phyloP scores from a whole-genome alignment of 768 basidiomycete species.

The Lentinula sp. region DNA sequence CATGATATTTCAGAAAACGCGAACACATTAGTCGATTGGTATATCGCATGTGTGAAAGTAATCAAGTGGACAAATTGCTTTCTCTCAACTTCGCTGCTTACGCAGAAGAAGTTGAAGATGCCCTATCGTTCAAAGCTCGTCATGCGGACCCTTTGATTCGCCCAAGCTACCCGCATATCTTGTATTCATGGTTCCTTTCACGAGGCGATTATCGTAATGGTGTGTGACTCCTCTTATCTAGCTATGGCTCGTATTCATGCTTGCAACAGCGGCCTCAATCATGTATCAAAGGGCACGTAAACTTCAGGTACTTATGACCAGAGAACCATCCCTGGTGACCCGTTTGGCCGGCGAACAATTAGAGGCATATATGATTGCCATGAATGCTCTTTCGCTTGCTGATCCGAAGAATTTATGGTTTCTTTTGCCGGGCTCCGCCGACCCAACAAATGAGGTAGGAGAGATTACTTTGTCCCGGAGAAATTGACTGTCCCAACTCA shows the following conservation, averaged over 20 bases:
- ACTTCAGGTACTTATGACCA: constrained; percentile 49
- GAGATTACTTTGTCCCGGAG: constrained; percentile 11
- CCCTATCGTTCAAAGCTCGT: constrained; percentile 87
- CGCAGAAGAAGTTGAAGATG: constrained; percentile 81
- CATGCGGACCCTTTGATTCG: constrained; percentile 84
- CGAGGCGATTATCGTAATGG: constrained; percentile 90
- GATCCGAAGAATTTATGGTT: constrained; percentile 84
- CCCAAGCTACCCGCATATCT: constrained; percentile 83
- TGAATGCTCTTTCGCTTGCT: constrained; percentile 82
- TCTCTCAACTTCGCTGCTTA: constrained; percentile 81
- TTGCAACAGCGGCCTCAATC: constrained; percentile 64
- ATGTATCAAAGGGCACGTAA: constrained; percentile 93
- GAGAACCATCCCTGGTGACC: constrained; percentile 31
- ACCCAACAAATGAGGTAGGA: constrained; percentile 43
- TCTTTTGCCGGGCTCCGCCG: constrained; percentile 50
- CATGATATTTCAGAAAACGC: constrained; percentile 50
- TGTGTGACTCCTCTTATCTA: constrained; percentile 30
- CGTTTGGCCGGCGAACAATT: constrained; percentile 60
- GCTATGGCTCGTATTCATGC: neutral
- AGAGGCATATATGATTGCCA: constrained; percentile 79
- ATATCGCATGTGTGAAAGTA: constrained; percentile 89
- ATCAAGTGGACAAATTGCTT: constrained; percentile 73
- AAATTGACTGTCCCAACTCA: constrained; percentile 7
- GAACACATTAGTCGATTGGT: constrained; percentile 80
- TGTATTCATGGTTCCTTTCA: constrained; percentile 91